Evolutionary conservation across 179 eudicot species (phyloP), one percentile per base, ranked within the genome.

Genomic region (Actinidia arguta): DNA sequence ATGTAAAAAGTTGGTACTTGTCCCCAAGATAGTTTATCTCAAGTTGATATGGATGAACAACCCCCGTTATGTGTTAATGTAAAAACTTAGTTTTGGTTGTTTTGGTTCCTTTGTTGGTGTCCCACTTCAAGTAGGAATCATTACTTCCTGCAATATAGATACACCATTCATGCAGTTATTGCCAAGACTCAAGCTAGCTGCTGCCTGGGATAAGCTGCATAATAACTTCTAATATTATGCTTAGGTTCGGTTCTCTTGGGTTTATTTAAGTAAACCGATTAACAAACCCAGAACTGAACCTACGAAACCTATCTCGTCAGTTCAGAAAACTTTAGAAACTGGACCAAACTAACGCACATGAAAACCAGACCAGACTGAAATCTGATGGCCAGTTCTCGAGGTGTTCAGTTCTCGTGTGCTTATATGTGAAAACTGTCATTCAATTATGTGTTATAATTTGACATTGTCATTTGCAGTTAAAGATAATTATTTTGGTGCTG

Each of bases 371-470:
- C 48, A 55, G 52, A 18, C 63, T 25, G 36, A n/a, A 62, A 5
- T 14, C 62, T 17, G 16, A 74, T 16, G 64, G 50, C 36, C 44
- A 17, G 78, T 27, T 54, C 24, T 36, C 44, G 16, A 10, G 78
- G 31, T 75, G 27, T 54, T 55, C 50, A 75, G 64, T 20, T 54
- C 17, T 8, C 25, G 42, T 55, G 27, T 55, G 63, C 64, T 31
- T 31, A n/a, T 55, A 54, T 18, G 64, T 74, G 63, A 25, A 59
- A 75, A 8, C 64, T 73, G 47, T 75, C 64, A 36, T 20, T n/a
- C 27, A 55, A 48, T 94, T 58, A 76, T 88, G 92, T 80, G 93
- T 93, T 44, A 76, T 80, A 93, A 94, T 55, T 10, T 20, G 51
- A 31, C 55, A 5, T 47, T 47, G 22, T n/a, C 48, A 22, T 66